Conservation (phyloP, 1,284 basidiomycete genomes). For the Cryptococcus hybrid region DNA sequence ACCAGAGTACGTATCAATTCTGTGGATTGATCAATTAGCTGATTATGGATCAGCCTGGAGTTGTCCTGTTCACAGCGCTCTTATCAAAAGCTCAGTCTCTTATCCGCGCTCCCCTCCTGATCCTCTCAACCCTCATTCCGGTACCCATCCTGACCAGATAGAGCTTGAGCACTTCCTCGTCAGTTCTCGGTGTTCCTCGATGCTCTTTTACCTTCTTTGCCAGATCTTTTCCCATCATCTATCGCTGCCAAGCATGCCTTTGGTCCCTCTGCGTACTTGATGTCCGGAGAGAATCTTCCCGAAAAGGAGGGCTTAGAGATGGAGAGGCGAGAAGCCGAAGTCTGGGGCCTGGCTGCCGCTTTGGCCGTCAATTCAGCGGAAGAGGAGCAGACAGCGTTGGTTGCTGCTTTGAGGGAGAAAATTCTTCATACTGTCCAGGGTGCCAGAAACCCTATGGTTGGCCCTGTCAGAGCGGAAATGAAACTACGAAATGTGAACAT, state of each 20-base stretch:
- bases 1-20: constrained; percentile 61
- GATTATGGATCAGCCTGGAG: constrained; percentile 65
- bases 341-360: constrained; percentile 58
- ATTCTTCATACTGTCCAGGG: constrained; percentile 50
- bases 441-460: constrained; percentile 36
- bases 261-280: constrained; percentile 53
- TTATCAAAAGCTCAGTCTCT: constrained; percentile 88
- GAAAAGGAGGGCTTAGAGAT: constrained; percentile 64
- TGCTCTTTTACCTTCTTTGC: constrained; percentile 69
- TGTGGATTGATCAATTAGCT: neutral
- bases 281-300: constrained; percentile 53
- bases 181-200: constrained; percentile 84
- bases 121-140: constrained; percentile 49
- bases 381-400: constrained; percentile 79
- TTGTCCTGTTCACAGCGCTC: constrained; percentile 88
- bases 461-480: constrained; percentile 38
- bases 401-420: constrained; percentile 84
- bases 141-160: constrained; percentile 57
- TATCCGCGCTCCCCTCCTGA: constrained; percentile 65
- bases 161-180: constrained; percentile 83
- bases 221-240: constrained; percentile 85
- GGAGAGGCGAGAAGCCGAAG: constrained; percentile 50
- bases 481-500: constrained; percentile 50
- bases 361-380: constrained; percentile 80
- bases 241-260: constrained; percentile 62